Conservation (phyloP, 768 basidiomycete species). For the Leccinellum albellum region DNA sequence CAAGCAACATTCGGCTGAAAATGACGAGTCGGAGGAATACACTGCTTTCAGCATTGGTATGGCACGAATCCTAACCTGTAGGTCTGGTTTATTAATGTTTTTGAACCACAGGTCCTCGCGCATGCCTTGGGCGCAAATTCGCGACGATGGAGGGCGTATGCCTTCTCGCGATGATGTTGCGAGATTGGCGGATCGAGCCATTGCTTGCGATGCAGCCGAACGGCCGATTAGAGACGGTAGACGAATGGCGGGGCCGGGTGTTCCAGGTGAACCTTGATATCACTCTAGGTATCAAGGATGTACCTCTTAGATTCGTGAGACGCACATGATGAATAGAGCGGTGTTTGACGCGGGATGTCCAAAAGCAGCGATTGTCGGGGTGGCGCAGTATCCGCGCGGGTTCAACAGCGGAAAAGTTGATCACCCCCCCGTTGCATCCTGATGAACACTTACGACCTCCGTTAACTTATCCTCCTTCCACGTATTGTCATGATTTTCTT, state of each 20-base stretch:
- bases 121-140: slow-evolving; percentile 55
- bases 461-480: slow-evolving; percentile 15
- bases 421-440: not conserved
- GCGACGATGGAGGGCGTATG: slow-evolving; percentile 49
- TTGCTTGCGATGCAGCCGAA: slow-evolving; percentile 24
- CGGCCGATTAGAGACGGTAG: slow-evolving; percentile 14
- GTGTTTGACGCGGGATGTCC: slow-evolving; percentile 1
- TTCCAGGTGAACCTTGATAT: slow-evolving; percentile 13
- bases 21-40: slow-evolving; percentile 10
- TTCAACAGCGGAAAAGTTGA: not conserved
- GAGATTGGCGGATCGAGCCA: slow-evolving; percentile 52
- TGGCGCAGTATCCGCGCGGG: slow-evolving; percentile 4
- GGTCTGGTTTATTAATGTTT: not conserved
- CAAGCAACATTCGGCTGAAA: slow-evolving; percentile 7
- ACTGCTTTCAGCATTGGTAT: slow-evolving; percentile 25
- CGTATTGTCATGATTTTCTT: slow-evolving; percentile 8
- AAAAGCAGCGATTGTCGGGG: slow-evolving; percentile 5
- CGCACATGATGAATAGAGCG: not conserved
- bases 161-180: slow-evolving; percentile 48
- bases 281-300: slow-evolving; percentile 19
- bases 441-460: slow-evolving; percentile 20
- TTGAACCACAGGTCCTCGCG: slow-evolving; percentile 39
- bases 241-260: slow-evolving; percentile 24
- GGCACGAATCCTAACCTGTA: not conserved
- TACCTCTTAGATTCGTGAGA: slow-evolving; percentile 21